Base-by-base conservation (phyloP, 2,329 filamentous ascomycete genomes). In the Botrytis sinoallii region DNA sequence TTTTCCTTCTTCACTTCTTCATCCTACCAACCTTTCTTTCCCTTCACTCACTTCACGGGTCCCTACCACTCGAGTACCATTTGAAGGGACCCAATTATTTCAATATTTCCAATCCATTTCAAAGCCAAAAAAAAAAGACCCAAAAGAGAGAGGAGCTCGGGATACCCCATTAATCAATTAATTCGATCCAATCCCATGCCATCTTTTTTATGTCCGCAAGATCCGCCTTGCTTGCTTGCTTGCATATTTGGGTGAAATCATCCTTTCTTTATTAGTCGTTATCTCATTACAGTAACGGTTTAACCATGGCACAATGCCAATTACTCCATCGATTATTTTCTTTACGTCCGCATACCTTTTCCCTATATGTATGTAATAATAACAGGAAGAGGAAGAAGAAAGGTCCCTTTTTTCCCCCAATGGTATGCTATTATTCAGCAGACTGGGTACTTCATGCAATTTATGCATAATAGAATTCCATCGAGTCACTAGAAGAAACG, bases 141-240 rank as follows among this genome's bases (percentile, higher is more conserved):
- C 25, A 55, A 65, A 65, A 3, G 29, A 44, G 48, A 55, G 48
- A 18, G n/a, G 7, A 46, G n/a, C 40, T 65, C 61, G 61, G 61
- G 61, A 65, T 65, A 65, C 61, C 61, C 40, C 46, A 65, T 65
- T 44, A 65, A 65, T 65, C 40, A 29, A 64, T 55, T 14, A 7
- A n/a, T 32, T 32, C 38, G 12, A 40, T n/a, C 59, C 22, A 61
- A 61, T 61, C 59, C 59, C 52, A 57, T 57, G n/a, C n/a, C n/a
- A 57, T 61, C 59, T 25, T 64, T 64, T 44, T 44, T 46, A 65
- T 44, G 18, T 65, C 61, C 40, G 40, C 9, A 65, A 46, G 61
- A 65, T 65, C 61, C 61, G 40, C 61, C 40, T 46, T 29, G n/a
- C 16, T 55, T 44, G 40, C 61, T 52, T 57, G 52, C n/a, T 29